Percentiles rank a stretch among this genome's conserved stretches.
Conservation (phyloP, 345 rosid genomes). For the Hibiscus syriacus region DNA sequence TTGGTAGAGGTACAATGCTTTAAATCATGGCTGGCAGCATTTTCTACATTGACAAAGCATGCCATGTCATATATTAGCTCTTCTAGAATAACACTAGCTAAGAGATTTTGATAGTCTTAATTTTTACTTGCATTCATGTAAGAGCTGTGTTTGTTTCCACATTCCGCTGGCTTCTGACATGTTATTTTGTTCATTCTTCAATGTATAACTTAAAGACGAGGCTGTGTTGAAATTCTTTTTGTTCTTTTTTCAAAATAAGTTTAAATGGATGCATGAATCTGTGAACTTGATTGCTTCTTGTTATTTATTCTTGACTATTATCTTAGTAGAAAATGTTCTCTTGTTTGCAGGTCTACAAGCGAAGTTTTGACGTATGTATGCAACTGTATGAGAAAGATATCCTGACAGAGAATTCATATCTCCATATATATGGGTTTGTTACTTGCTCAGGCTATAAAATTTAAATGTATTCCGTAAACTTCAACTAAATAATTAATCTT, state of each 20-base stretch:
- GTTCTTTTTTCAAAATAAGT: not conserved
- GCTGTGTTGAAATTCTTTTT: not conserved
- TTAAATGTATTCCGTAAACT: not conserved
- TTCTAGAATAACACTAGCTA: not conserved
- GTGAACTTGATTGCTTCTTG: not conserved
- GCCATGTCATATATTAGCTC: not conserved
- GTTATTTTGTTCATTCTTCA: not conserved
- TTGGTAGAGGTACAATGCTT: conserved; percentile 52
- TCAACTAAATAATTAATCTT: conserved; percentile 18
- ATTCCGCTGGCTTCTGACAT: not conserved
- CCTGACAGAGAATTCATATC: conserved; percentile 62
- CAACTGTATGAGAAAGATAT: conserved; percentile 87
- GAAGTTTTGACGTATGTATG: conserved; percentile 70
- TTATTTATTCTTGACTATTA: not conserved
- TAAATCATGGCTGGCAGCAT: not conserved
- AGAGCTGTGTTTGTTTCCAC: not conserved
- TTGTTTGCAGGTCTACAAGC: conserved; percentile 66
- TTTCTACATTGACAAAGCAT: not conserved
- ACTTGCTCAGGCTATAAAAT: not conserved
- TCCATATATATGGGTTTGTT: conserved; percentile 70
- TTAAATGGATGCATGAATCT: not conserved
- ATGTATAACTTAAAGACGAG: not conserved
- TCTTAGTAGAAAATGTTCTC: conserved; percentile 3
- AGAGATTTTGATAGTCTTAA: not conserved
- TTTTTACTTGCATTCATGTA: not conserved